These are phyloP conservation scores for Plasmodium coatneyi DNA, from an alignment of 169 alveolate genomes.

Conservation along the genomic window DNA sequence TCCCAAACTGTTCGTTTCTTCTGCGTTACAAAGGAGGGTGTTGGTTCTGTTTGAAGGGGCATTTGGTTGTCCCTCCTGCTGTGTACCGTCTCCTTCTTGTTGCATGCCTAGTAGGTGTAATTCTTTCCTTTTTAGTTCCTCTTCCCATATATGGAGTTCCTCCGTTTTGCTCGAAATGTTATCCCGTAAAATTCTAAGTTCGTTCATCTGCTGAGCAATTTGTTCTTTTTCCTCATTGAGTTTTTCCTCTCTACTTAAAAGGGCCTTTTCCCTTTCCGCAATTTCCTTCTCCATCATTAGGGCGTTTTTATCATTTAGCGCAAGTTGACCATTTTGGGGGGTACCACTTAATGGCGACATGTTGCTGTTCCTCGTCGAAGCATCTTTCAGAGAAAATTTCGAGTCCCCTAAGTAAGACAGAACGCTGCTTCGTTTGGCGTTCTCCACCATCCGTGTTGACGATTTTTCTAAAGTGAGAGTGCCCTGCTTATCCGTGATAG, in stretches of 20 bases:
- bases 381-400: slow-evolving; percentile 11
- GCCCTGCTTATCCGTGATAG: not conserved
- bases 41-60: not conserved
- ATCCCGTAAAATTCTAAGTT: slow-evolving; percentile 34
- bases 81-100: not conserved
- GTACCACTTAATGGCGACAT: not conserved
- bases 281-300: slow-evolving; percentile 10
- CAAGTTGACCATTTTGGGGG: not conserved
- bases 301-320: not conserved
- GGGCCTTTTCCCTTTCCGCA: slow-evolving; percentile 8
- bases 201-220: slow-evolving; percentile 4
- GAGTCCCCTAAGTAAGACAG: not conserved
- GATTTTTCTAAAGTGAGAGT: not conserved
- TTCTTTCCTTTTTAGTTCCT: slow-evolving; percentile 52
- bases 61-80: not conserved
- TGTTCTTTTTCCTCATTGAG: slow-evolving; percentile 25
- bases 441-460: not conserved
- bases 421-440: not conserved
- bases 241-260: slow-evolving; percentile 29
- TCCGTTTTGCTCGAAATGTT: slow-evolving; percentile 6
- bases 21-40: not conserved
- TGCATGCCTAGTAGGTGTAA: not conserved
- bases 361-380: not conserved
- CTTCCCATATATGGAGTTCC: slow-evolving; percentile 15
- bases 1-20: not conserved